Base-by-base conservation (phyloP, 768 basidiomycete species). In the Naganishia friedmannii region DNA sequence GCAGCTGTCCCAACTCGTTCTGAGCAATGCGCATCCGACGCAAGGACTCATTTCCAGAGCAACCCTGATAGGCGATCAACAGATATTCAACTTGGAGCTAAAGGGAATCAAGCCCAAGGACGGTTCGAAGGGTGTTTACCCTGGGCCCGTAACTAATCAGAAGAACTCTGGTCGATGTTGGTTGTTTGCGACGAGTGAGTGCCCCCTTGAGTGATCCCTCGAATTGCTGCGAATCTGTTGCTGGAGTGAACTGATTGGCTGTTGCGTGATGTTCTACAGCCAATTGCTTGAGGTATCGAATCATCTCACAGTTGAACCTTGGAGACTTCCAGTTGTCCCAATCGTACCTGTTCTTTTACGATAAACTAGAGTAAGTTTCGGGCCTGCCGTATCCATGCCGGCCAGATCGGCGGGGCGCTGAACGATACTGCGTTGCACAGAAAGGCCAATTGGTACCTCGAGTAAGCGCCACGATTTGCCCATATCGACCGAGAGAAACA, bases 281-380 rank as follows among this genome's bases (percentile, higher is more conserved):
- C 66, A 79, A 81, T 58, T 77, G 92, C 29, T 83, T 93, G 70
- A 85, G 93, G 53, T 90, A 91, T 82, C 86, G 88, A 65, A 84
- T 93, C 73, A 90, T 92, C 87, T 90, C 90, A 85, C 87, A 87
- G 76, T 85, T 93, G 73, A 90, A 89, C 77, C 83, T 97, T 51
- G 88, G 86, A 70, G 91, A 95, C 51, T 95, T 97, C 82, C 88
- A 98, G 82, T 86, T 94, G 23, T 93, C 91, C 15, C 94, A 95
- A 84, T 90, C 87, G 1, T 95, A 95, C 81, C 85, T 94, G 32
- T 94, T 93, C 85, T 94, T 97, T 86, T 95, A 89, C 85, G 94
- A 98, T 82, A 93, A 94, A 82, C 86, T 97, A 60, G 92, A 94
- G 70, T 70, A 34, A 66, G 70, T 66, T 9, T 4, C 5, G 26